Evolutionary conservation across 2,329 filamentous ascomycete genomes (phyloP).

Genomic region (Meredithiella fracta): DNA sequence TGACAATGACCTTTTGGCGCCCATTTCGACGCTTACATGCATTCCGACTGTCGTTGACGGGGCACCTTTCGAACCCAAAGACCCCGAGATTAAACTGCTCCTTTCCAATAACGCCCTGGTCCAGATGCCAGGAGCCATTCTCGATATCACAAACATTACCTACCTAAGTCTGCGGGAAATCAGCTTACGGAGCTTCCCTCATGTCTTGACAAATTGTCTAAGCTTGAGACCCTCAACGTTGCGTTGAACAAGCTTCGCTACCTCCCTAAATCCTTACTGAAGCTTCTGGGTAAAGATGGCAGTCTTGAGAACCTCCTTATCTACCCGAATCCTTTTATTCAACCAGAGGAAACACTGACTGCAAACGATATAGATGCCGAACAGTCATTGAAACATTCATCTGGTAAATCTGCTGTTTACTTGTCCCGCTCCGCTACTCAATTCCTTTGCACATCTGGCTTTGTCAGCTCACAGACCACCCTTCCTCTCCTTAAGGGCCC

Average conservation of each 20-base stretch:
- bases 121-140: constrained; percentile 41
- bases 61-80: constrained; percentile 42
- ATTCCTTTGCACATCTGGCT: constrained; percentile 7
- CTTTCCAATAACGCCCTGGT: constrained; percentile 42
- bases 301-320: constrained; percentile 37
- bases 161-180: constrained; percentile 51
- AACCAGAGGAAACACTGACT: constrained; percentile 20
- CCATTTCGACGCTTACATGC: constrained; percentile 36
- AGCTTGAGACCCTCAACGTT: constrained; percentile 47
- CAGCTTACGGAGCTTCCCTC: constrained; percentile 43
- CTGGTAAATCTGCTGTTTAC: constrained; percentile 13
- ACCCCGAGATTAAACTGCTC: constrained; percentile 44
- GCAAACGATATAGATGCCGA: constrained; percentile 11
- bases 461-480: neutral
- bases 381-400: constrained; percentile 9
- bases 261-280: constrained; percentile 46
- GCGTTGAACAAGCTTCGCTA: constrained; percentile 44
- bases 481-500: constrained; percentile 4
- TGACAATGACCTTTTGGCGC: constrained; percentile 39
- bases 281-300: constrained; percentile 31
- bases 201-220: constrained; percentile 38
- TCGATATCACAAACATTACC: constrained; percentile 43
- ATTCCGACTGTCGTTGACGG: constrained; percentile 38
- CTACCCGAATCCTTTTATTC: constrained; percentile 46
- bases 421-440: constrained; percentile 13